Conservation (phyloP, 192 early-diverging fungal genomes). For the Dispira parvispora region DNA sequence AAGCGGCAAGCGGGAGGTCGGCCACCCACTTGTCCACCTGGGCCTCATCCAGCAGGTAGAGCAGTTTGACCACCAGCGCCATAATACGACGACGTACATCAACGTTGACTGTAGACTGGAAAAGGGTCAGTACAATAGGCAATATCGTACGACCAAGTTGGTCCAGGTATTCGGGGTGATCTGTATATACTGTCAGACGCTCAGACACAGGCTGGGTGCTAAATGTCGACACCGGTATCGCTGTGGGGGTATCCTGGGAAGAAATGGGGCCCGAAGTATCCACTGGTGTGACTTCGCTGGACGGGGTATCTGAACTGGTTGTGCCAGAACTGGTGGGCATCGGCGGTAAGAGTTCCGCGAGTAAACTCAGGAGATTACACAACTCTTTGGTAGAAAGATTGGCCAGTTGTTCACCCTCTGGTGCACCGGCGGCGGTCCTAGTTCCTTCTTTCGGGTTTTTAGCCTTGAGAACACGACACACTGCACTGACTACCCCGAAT, state of each 20-base stretch:
- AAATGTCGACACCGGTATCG: neutral
- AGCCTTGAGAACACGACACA: neutral
- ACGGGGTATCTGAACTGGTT: neutral
- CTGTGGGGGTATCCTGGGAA: neutral
- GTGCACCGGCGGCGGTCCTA: neutral
- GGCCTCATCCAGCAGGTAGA: constrained; percentile 17
- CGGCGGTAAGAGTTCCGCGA: constrained; percentile 1
- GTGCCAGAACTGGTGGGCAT: neutral
- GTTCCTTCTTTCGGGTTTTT: neutral
- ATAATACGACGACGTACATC: constrained; percentile 44
- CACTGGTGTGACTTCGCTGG: neutral
- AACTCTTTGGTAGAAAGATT: neutral
- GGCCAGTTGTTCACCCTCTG: neutral
- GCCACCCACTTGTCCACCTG: neutral
- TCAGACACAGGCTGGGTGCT: neutral
- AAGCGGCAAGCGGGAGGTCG: constrained; percentile 27
- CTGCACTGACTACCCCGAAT: neutral
- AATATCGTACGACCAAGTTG: constrained; percentile 32
- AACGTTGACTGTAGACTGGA: constrained; percentile 44
- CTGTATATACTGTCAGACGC: constrained; percentile 18
- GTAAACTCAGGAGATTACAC: constrained; percentile 3
- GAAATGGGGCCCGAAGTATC: neutral
- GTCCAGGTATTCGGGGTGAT: constrained; percentile 20
- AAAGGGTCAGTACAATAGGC: constrained; percentile 56
- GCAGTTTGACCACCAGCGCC: constrained; percentile 36